These are phyloP conservation scores for Spiromastix sp. DNA, from an alignment of 2,329 filamentous ascomycete species.

Conservation along the genomic window DNA sequence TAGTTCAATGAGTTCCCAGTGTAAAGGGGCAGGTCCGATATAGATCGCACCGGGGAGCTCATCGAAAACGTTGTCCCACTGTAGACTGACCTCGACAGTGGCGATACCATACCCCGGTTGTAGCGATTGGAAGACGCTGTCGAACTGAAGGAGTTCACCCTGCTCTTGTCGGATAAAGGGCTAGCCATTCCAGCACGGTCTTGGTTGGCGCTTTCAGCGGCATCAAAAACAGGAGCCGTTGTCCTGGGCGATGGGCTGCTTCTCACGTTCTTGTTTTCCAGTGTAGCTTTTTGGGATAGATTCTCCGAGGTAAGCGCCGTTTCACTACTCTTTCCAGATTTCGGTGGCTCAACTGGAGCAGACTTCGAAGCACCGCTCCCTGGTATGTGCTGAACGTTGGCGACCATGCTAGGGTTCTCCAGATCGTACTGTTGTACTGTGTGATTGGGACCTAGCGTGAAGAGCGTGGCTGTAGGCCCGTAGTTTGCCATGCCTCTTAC, in stretches of 20 bases:
- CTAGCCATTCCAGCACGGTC: conserved; percentile 58
- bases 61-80: conserved; percentile 38
- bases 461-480: conserved; percentile 80
- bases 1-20: conserved; percentile 34
- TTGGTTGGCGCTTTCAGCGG: conserved; percentile 51
- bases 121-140: conserved; percentile 41
- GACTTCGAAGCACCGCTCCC: conserved; percentile 69
- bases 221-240: conserved; percentile 62
- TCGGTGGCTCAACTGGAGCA: conserved; percentile 46
- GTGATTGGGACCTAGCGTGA: conserved; percentile 78
- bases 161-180: conserved; percentile 52
- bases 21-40: conserved; percentile 23
- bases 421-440: conserved; percentile 93
- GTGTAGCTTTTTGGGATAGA: conserved; percentile 18
- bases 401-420: conserved; percentile 73
- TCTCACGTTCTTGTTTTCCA: conserved; percentile 59
- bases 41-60: conserved; percentile 22
- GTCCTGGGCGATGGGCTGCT: conserved; percentile 49
- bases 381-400: conserved; percentile 77
- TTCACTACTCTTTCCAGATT: conserved; percentile 4
- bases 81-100: conserved; percentile 31
- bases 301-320: conserved; percentile 7
- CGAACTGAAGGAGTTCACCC: conserved; percentile 52
- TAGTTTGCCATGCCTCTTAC: conserved; percentile 77
- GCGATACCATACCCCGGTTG: conserved; percentile 27